A percentile compares a stretch with the other conserved stretches of the same genome.
Conservation (phyloP, 352 stramenopile species). For the Phytophthora idaei region DNA sequence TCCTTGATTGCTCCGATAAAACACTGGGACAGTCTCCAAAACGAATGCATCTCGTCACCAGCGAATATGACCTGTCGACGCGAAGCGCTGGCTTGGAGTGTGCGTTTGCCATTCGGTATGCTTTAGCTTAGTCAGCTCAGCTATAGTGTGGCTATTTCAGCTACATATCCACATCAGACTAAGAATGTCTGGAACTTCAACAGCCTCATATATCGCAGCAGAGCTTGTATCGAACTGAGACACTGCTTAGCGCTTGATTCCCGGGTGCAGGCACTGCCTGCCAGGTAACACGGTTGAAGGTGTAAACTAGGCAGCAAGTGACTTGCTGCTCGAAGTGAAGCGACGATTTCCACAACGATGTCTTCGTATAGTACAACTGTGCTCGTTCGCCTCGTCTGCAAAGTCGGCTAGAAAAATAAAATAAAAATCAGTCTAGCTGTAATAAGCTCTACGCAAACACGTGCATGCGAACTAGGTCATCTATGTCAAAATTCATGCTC, state of each 20-base stretch:
- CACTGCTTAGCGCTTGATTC: conserved; percentile 13
- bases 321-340: conserved; percentile 6
- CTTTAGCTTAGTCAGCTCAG: neutral
- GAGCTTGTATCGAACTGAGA: conserved; percentile 4
- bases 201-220: conserved; percentile 1
- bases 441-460: no score
- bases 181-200: conserved; percentile 4
- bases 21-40: neutral
- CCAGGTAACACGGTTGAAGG: neutral
- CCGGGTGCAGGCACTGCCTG: neutral
- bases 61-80: neutral
- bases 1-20: neutral
- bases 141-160: neutral
- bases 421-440: no score
- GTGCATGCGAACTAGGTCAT: no score
- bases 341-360: conserved; percentile 3
- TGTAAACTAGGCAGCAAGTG: conserved; percentile 1
- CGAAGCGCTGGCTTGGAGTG: neutral
- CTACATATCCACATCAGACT: conserved; percentile 11
- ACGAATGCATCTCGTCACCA: no score
- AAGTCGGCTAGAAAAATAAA: conserved; percentile 16
- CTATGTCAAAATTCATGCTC: conserved; percentile 3
- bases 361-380: conserved; percentile 4
- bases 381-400: conserved; percentile 16
- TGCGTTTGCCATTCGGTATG: neutral